Evolutionary conservation across 257 asterid genomes (phyloP), one percentile per base, ranked within the genome.

Genomic region (Oldenlandia corymbosa): DNA sequence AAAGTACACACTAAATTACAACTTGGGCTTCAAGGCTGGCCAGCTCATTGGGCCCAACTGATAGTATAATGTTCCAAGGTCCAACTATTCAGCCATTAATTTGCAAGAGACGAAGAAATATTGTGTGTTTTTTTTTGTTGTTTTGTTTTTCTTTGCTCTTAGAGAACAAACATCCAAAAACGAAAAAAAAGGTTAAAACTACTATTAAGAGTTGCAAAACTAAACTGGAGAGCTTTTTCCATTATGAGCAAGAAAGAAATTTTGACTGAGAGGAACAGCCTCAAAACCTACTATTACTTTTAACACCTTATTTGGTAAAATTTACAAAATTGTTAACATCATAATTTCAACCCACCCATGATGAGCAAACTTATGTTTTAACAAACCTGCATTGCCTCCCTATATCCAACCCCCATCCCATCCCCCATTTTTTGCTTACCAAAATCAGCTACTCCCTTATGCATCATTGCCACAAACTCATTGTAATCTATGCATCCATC

Each of bases 391-490:
- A 53, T 30, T 41, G 73, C 31, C 65, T 66, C 72, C 50, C 71
- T 68, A 64, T 70, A 60, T 48, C 66, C 72, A 12, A 57, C 31
- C 39, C 12, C 61, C 58, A 76, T 49, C 31, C 66, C 46, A 27
- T 21, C 66, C 20, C 68, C 61, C 43, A 74, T 50, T 0, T 67
- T 69, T 53, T 73, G 81, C 74, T 71, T 74, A 34, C 81, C 80
- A 49, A 77, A 60, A 45, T 79, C 76, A 58, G 71, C 64, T 47
- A 72, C 61, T 32, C 80, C 84, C 68, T 55, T 77, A 36, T 73
- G 81, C 88, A 82, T 82, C 88, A 82, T 75, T 1, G 83, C 83
- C 37, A 72, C 88, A 49, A 82, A 82, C 72, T 82, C 88, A 16
- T 62, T 72, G 53, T 74, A 82, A 63, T 82, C 88, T 67, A 79